Base-by-base conservation (phyloP, 75 land plant species). In the Sequoiadendron giganteum region DNA sequence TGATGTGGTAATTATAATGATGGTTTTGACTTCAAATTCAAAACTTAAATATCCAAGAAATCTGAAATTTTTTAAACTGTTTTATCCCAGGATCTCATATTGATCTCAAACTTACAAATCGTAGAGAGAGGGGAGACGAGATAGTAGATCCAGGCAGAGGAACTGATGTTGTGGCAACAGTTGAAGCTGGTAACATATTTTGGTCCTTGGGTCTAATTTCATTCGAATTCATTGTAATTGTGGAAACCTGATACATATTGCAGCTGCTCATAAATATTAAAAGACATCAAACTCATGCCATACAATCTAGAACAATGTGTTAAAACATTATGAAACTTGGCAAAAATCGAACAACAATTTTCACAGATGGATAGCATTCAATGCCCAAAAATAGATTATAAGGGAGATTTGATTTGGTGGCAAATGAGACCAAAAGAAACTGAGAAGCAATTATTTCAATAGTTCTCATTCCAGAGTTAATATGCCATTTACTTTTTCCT, bases 71-170 rank as follows among this genome's bases (percentile, higher is more conserved):
- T 70, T 72, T 10, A 81, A 42, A 83, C 36, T 16, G 19, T 65
- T 38, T 38, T 42, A 86, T 85, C 14, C 36, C 36, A 32, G 80
- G 36, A 75, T 80, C 21, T 40, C 86, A 21, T 34, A 40, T 55
- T 28, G 40, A 86, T 18, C 32, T 36, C 16, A 86, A 81, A 70
- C 87, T 86, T 86, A 86, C 87, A 25, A 87, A 87, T 75, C n/a
- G 43, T 72, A 47, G 48, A 72, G 87, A 87, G 32, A 72, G 40
- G 9, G 47, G 38, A 42, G 30, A 83, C 43, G 86, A 45, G 2
- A 47, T 38, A 81, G 61, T 18, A 25, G 86, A 43, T 45, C 84
- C 49, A 45, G 32, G 84, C 49, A 47, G 30, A 3, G 28, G 47
- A 43, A 9, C 47, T 43, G 52, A 32, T 45, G 32, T 79, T 40